Evolutionary conservation across 2,329 filamentous ascomycete genomes (phyloP), one percentile per base, ranked within the genome.

Genomic region (Venturia pyrina): DNA sequence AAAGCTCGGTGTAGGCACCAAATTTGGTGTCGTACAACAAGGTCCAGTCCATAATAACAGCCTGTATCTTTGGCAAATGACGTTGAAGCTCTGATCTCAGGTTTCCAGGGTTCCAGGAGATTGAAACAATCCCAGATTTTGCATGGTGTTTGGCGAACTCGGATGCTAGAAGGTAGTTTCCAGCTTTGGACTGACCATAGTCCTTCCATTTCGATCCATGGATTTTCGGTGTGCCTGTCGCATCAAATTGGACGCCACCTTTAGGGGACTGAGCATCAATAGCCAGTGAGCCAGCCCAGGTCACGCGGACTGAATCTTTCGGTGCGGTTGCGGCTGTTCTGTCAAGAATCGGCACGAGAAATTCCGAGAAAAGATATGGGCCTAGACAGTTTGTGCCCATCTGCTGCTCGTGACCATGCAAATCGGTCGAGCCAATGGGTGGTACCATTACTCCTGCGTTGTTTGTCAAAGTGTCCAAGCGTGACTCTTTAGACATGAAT

Each of bases 391-490:
- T 68, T 24, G 65, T 66, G 43, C 62, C 67, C 50, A 67, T 34
- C 46, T 67, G 66, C 10, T 66, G 67, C 48, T 76, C 75, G 67
- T 75, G 68, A 63, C 67, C 68, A 64, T 77, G 66, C 8, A 61
- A 21, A 48, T 37, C 46, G n/a, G 41, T 64, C 46, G 59, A 62
- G 15, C 43, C 61, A 13, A 19, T 15, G 15, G 68, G 63, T 44
- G 64, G 53, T 37, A 24, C 41, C 67, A 69, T 67, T 7, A 75
- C 70, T 8, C 75, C 76, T 0, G 76, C 77, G 65, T 79, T 79
- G 70, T 79, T 78, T 56, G 72, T 74, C 34, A 79, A 70, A 28
- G 79, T 73, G 68, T 80, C 76, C 11, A 80, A 73, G 15, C 73
- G 70, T 24, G 70, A 69, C 65, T 79, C 76, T 62, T 72, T 69